Percentiles rank a stretch among this genome's conserved stretches.
These are phyloP conservation scores for Colletotrichum sp. DNA, from an alignment of 2,329 filamentous ascomycete species.

Conservation along the genomic window DNA sequence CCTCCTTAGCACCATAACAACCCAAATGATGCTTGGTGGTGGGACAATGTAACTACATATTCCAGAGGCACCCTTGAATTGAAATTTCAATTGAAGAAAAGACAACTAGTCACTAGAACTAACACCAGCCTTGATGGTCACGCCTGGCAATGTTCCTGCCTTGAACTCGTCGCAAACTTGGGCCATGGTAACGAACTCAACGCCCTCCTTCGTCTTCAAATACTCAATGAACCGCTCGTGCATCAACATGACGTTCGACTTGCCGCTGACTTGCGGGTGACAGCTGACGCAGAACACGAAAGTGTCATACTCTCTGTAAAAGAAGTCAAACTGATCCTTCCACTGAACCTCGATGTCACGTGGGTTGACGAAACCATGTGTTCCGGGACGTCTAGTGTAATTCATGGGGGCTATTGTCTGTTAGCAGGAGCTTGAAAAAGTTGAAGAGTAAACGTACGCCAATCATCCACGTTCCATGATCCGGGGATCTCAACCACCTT, in stretches of 20 bases:
- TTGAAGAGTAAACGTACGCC: not conserved
- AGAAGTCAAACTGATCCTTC: conserved; percentile 50
- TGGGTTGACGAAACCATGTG: conserved; percentile 45
- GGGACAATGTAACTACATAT: too few relatives aligned
- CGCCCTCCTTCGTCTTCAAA: conserved; percentile 46
- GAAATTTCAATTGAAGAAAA: too few relatives aligned
- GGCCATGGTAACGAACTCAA: conserved; percentile 34
- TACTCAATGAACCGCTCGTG: conserved; percentile 50
- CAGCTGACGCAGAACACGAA: conserved; percentile 52
- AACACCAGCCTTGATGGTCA: conserved; percentile 5
- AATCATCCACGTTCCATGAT: conserved; percentile 24
- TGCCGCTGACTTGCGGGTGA: conserved; percentile 51
- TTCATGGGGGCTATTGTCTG: not conserved
- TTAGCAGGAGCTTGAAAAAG: not conserved
- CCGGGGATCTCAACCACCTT: conserved; percentile 48
- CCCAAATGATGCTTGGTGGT: too few relatives aligned
- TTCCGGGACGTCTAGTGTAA: not conserved
- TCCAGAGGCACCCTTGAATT: too few relatives aligned
- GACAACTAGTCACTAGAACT: not conserved
- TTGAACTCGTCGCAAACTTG: conserved; percentile 12
- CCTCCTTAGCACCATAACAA: too few relatives aligned
- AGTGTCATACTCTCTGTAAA: conserved; percentile 46
- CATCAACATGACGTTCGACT: conserved; percentile 49
- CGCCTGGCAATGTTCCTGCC: conserved; percentile 1
- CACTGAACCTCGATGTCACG: conserved; percentile 44